Percentiles rank a stretch among this genome's conserved stretches.
These are phyloP conservation scores for Murraya paniculata DNA, from an alignment of 345 rosid genomes.

Conservation along the genomic window DNA sequence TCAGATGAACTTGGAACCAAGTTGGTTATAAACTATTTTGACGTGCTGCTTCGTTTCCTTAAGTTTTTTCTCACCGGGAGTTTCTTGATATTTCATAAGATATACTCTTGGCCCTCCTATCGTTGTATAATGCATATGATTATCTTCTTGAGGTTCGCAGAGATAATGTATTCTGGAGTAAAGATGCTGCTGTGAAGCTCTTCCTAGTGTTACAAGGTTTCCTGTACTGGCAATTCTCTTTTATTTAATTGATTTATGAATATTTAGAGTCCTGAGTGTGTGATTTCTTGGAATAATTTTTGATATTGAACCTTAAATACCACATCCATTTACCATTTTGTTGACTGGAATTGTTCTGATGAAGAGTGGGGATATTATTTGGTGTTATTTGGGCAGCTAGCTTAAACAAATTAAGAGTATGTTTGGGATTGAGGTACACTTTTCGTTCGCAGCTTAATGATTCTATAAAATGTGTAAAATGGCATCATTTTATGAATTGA, in stretches of 20 bases:
- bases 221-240: background rate
- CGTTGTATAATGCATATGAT: slow-evolving; percentile 22
- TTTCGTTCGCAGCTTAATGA: too few species aligned
- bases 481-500: too few species aligned
- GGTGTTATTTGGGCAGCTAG: too few species aligned
- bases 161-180: background rate
- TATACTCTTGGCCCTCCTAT: background rate
- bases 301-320: background rate
- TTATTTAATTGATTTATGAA: background rate
- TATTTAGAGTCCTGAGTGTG: background rate
- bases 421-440: too few species aligned
- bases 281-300: background rate
- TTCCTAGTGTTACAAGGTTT: background rate
- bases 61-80: background rate
- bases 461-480: too few species aligned
- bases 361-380: too few species aligned
- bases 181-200: background rate
- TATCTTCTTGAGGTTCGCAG: background rate
- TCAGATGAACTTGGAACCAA: slow-evolving; percentile 19
- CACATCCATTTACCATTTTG: too few species aligned
- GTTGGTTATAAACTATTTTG: slow-evolving; percentile 11
- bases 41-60: slow-evolving; percentile 9
- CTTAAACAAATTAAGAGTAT: too few species aligned
- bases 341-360: too few species aligned
- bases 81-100: background rate